Evolutionary conservation across 1,139 yeast genomes (phyloP).

Genomic region (Kurtzmaniella quercitrusa): DNA sequence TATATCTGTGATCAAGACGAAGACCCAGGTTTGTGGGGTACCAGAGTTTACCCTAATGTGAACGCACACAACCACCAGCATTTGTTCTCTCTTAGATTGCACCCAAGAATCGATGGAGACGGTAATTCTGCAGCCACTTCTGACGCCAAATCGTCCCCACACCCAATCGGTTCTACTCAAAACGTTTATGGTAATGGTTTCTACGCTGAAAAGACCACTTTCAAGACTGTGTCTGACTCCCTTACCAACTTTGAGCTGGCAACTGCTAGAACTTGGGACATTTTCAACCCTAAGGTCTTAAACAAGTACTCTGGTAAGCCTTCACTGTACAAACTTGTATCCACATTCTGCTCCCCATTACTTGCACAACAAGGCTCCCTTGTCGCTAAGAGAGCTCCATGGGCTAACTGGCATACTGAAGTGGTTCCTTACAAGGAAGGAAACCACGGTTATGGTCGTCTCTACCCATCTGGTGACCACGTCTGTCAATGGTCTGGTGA

Average conservation of each 20-base stretch:
- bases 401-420: slow-evolving; percentile 66
- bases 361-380: slow-evolving; percentile 72
- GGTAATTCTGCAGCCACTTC: slow-evolving; percentile 68
- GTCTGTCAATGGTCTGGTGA: slow-evolving; percentile 81
- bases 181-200: slow-evolving; percentile 75
- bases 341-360: slow-evolving; percentile 71
- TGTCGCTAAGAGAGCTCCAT: slow-evolving; percentile 77
- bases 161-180: slow-evolving; percentile 60
- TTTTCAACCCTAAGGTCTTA: slow-evolving; percentile 64
- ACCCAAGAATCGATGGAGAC: slow-evolving; percentile 79
- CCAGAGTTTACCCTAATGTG: slow-evolving; percentile 73
- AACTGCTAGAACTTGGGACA: slow-evolving; percentile 74
- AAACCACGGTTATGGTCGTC: slow-evolving; percentile 46
- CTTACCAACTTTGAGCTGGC: slow-evolving; percentile 57
- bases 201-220: slow-evolving; percentile 57
- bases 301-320: slow-evolving; percentile 73
- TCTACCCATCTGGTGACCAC: slow-evolving; percentile 78
- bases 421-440: slow-evolving; percentile 68
- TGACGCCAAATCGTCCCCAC: slow-evolving; percentile 60
- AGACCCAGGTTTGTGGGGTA: slow-evolving; percentile 71
- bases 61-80: slow-evolving; percentile 88
- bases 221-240: slow-evolving; percentile 67
- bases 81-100: slow-evolving; percentile 72
- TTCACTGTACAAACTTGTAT: slow-evolving; percentile 70
- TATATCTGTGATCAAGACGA: slow-evolving; percentile 60